These are phyloP conservation scores for Whalleya microplaca DNA, from an alignment of 2,329 filamentous ascomycete species.

Conservation along the genomic window DNA sequence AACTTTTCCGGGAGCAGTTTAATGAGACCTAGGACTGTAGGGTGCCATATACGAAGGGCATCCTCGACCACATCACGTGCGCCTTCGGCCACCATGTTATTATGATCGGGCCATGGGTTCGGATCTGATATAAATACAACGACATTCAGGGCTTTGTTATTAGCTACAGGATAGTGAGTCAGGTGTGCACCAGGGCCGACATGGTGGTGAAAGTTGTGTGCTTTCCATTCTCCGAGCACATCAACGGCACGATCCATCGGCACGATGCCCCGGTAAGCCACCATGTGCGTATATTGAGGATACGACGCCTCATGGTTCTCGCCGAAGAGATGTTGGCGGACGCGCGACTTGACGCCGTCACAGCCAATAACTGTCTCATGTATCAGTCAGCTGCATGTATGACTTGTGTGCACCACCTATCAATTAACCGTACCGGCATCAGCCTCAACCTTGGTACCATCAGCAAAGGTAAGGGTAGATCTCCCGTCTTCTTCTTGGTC, in stretches of 20 bases:
- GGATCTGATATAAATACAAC: slow-evolving; percentile 27
- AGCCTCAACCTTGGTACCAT: slow-evolving; percentile 45
- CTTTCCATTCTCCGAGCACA: slow-evolving; percentile 45
- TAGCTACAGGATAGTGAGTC: slow-evolving; percentile 29
- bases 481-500: slow-evolving; percentile 28
- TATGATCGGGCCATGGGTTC: slow-evolving; percentile 25
- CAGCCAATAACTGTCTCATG: slow-evolving; percentile 49
- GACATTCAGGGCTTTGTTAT: slow-evolving; percentile 28
- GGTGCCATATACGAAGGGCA: slow-evolving; percentile 23
- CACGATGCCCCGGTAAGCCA: slow-evolving; percentile 54
- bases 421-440: slow-evolving; percentile 26
- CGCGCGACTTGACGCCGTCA: slow-evolving; percentile 53
- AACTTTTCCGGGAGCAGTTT: slow-evolving; percentile 25
- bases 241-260: slow-evolving; percentile 51
- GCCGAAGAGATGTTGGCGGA: slow-evolving; percentile 48
- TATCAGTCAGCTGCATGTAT: too few species aligned
- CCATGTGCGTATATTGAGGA: slow-evolving; percentile 55
- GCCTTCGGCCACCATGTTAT: slow-evolving; percentile 16
- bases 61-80: slow-evolving; percentile 20
- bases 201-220: slow-evolving; percentile 26
- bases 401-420: too few species aligned
- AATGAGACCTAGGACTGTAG: slow-evolving; percentile 22
- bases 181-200: slow-evolving; percentile 29
- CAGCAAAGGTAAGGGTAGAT: slow-evolving; percentile 45
- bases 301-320: slow-evolving; percentile 44